Evolutionary conservation across 192 early-diverging fungal species (phyloP).

Genomic region (Piromyces finnis): DNA sequence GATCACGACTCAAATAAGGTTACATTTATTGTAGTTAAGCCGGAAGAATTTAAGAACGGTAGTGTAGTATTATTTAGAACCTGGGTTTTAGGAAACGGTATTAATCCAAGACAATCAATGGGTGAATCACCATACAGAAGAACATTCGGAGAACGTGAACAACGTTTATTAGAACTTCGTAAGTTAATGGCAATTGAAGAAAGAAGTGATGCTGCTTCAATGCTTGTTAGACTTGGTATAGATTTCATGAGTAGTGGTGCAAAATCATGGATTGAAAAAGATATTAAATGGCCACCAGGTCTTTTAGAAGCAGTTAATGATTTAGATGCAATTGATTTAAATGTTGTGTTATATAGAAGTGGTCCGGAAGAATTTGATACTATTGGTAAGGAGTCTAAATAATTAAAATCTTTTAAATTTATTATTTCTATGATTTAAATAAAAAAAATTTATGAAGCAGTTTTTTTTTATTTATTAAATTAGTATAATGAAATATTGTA

Average conservation of each 20-base stretch:
- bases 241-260: constrained; percentile 16
- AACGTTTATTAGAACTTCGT: constrained; percentile 8
- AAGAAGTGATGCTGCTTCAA: not conserved
- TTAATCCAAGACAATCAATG: constrained; percentile 7
- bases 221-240: constrained; percentile 24
- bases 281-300: constrained; percentile 18
- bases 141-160: constrained; percentile 10
- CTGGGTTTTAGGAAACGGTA: constrained; percentile 18
- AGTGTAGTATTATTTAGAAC: constrained; percentile 46
- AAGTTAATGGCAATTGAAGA: not conserved
- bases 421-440: no score
- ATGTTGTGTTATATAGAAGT: constrained; percentile 69
- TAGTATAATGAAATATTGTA: no score
- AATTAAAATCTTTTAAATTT: no score
- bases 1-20: constrained; percentile 10
- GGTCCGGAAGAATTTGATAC: constrained; percentile 77
- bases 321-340: constrained; percentile 54
- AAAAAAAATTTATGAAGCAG: no score
- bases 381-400: constrained; percentile 14
- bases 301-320: constrained; percentile 36
- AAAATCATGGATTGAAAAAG: constrained; percentile 10
- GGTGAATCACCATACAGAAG: not conserved
- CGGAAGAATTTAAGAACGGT: constrained; percentile 63
- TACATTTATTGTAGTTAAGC: constrained; percentile 26
- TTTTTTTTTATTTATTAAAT: no score